Evolutionary conservation across 1,284 basidiomycete genomes (phyloP), one percentile per base, ranked within the genome.

Genomic region (Amylostereum chailletii): DNA sequence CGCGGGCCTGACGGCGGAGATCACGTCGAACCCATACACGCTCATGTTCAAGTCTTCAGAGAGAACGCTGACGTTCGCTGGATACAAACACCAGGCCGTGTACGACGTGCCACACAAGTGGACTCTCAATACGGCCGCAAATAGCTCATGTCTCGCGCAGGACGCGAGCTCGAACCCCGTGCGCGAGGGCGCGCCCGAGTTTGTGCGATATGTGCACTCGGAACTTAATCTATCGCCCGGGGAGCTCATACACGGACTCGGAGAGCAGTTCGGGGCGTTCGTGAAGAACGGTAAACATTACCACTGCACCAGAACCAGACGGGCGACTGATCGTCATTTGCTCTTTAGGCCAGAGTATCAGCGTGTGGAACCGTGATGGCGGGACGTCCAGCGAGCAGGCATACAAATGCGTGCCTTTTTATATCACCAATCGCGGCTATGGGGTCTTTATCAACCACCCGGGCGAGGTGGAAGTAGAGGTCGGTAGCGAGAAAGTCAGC

Each of bases 381-480:
- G 81, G 82, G 43, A 83, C 80, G 1, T 81, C 79, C 4, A 81
- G 77, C 51, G 83, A 87, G 48, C 83, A 86, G 59, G 80, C 82
- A 1, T 87, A 87, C 65, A 87, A 84, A 72, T 80, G 77, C 52
- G 72, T 84, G n/a, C 81, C 81, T 2, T 84, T 85, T 62, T 83
- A 83, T 57, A 76, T 84, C 57, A 83, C 81, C 4, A 81, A 81
- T 58, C 70, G 78, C 42, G 77, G 79, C 51, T 89, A 87, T 54
- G 85, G 84, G 34, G 74, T 88, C 19, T 87, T 87, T 60, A 78
- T 89, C 61, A 86, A 86, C 62, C 78, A 86, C 55, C 73, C 83
- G 2, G 85, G 83, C n/a, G 85, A 87, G 60, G 80, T 85, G 29
- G 83, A 86, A 59, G 73, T 86, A 34, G 85, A 89, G 59, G 75